Base-by-base conservation (phyloP, 2,329 filamentous ascomycete species). In the Colletotrichum sp. region DNA sequence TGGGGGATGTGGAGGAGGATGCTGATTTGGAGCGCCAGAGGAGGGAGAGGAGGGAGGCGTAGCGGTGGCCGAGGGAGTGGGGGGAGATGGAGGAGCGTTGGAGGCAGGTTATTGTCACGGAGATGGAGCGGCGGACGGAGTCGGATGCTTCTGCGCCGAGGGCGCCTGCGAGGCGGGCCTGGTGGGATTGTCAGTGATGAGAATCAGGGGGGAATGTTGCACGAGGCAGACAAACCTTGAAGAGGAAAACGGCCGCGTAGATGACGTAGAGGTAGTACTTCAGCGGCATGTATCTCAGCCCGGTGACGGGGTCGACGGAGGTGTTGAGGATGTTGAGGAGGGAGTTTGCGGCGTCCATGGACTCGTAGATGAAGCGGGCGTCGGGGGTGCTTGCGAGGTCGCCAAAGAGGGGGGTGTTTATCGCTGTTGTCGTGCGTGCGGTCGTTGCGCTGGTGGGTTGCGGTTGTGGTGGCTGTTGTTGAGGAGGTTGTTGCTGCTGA, bases 361-460 rank as follows among this genome's bases (percentile, higher is more conserved):
- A 91, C 80, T 93, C 91, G 81, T 93, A 93, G 72, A 93, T 93
- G 81, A 93, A 93, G 8, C 92, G 88, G 7, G 92, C 91, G 79
- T 93, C 92, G 8, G 91, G 91, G 71, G 91, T 90, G 1, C 89
- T 89, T 7, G 90, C 90, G 4, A 93, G 86, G 72, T 92, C 90
- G 65, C 85, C 86, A 79, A 89, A 91, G 8, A 69, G 69, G 13
- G 73, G 70, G 16, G 24, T 60, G 21, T 49, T 68, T n/a, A 68
- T 72, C 7, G 57, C 18, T 2, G 72, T 39, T 9, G 69, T 30
- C 8, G 65, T 49, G 3, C 62, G 55, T 15, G 49, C 24, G 12
- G 32, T 60, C 21, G 57, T 28, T 10, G 64, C 13, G 28, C 57
- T n/a, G 34, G 52, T 32, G 16, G 15, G 79, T 77, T 86, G 80